These are phyloP conservation scores for Rhizopogon salebrosus DNA, from an alignment of 768 basidiomycete species.

Conservation along the genomic window DNA sequence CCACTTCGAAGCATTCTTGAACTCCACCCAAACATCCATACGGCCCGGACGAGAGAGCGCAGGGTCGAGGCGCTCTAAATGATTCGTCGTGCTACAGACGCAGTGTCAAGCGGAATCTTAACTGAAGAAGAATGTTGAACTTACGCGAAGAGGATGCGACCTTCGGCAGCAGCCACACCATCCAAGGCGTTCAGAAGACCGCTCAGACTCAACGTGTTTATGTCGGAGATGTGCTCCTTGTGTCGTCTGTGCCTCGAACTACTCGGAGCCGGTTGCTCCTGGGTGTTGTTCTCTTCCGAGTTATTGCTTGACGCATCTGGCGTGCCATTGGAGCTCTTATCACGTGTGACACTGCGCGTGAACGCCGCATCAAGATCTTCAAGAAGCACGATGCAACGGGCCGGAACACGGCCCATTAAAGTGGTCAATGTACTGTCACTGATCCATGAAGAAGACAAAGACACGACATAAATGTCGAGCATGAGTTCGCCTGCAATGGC, in stretches of 20 bases:
- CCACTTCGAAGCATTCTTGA: conserved; percentile 80
- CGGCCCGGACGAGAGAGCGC: conserved; percentile 89
- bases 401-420: conserved; percentile 83
- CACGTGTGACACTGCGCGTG: conserved; percentile 67
- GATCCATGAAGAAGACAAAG: conserved; percentile 82
- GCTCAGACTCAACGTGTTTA: conserved; percentile 77
- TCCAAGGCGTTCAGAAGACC: conserved; percentile 83
- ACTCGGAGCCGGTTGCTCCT: conserved; percentile 27
- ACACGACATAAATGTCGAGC: conserved; percentile 90
- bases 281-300: conserved; percentile 27
- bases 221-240: conserved; percentile 62
- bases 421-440: conserved; percentile 82
- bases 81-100: conserved; percentile 70
- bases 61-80: conserved; percentile 85
- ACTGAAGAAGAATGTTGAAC: conserved; percentile 24
- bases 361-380: conserved; percentile 92
- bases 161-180: conserved; percentile 83
- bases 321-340: conserved; percentile 44
- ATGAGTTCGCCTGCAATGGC: conserved; percentile 84
- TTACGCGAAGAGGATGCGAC: conserved; percentile 84
- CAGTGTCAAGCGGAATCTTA: background rate
- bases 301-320: conserved; percentile 31
- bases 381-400: conserved; percentile 79
- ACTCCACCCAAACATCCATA: conserved; percentile 91
- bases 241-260: conserved; percentile 41